Evolutionary conservation across 2,329 filamentous ascomycete genomes (phyloP).

Genomic region (Colletotrichum sp.): DNA sequence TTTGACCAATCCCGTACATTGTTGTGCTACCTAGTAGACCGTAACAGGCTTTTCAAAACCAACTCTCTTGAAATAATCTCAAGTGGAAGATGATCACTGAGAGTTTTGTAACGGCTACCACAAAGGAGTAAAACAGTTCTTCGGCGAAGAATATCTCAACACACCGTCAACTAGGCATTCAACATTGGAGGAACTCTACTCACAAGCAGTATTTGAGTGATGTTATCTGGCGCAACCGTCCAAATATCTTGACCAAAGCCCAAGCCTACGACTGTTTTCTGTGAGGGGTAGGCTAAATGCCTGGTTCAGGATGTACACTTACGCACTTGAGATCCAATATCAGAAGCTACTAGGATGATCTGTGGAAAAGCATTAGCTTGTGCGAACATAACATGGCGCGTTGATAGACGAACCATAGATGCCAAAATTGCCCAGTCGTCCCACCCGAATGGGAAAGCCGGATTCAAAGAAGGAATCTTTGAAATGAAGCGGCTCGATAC

Average conservation of each 20-base stretch:
- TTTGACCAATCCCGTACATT: background rate
- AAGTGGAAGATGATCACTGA: slow-evolving; percentile 8
- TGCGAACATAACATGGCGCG: background rate
- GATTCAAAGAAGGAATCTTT: background rate
- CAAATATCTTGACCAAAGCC: slow-evolving; percentile 1
- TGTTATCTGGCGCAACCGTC: background rate
- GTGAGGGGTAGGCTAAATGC: background rate
- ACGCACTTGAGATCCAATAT: background rate
- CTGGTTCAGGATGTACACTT: background rate
- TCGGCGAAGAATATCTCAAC: slow-evolving; percentile 1
- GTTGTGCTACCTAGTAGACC: background rate
- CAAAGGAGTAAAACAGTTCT: background rate
- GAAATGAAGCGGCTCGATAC: background rate
- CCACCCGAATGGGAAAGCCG: background rate
- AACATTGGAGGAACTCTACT: background rate
- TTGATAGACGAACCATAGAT: background rate
- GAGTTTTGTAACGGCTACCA: background rate
- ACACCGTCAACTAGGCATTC: no score
- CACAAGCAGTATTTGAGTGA: slow-evolving; percentile 4
- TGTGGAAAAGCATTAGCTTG: background rate
- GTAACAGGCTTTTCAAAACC: background rate
- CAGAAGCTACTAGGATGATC: background rate
- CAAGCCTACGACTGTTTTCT: background rate
- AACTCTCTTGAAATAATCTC: background rate
- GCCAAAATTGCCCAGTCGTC: slow-evolving; percentile 4